Percentiles rank a stretch among this genome's conserved stretches.
phyloP scores from a whole-genome alignment of 2,329 filamentous ascomycete genomes.

The Verticillium tricorpus region DNA sequence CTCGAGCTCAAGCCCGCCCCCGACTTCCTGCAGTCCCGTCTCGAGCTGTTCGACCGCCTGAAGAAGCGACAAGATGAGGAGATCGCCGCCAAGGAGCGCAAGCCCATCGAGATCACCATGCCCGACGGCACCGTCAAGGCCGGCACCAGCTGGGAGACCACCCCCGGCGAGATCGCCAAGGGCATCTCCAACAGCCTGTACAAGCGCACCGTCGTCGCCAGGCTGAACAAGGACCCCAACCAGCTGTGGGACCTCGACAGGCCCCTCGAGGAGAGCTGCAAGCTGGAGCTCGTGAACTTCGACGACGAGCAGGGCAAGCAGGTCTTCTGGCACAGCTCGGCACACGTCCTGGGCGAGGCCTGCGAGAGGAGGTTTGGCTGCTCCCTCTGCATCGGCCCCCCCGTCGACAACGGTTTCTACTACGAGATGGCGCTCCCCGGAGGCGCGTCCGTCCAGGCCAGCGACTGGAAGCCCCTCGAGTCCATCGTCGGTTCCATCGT shows the following conservation, averaged over 20 bases:
- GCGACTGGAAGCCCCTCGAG: constrained; percentile 83
- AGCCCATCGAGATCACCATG: constrained; percentile 70
- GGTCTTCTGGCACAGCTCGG: constrained; percentile 97
- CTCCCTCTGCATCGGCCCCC: constrained; percentile 88
- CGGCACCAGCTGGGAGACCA: constrained; percentile 88
- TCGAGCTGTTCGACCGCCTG: constrained; percentile 82
- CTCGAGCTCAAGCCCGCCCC: constrained; percentile 54
- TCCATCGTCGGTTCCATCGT: constrained; percentile 76
- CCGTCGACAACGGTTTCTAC: constrained; percentile 89
- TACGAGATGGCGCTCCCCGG: constrained; percentile 65
- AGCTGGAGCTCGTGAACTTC: constrained; percentile 80
- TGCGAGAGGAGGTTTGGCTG: constrained; percentile 88
- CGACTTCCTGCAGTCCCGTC: constrained; percentile 76
- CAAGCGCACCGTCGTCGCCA: constrained; percentile 83
- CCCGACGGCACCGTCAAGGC: constrained; percentile 65
- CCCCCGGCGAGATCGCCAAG: constrained; percentile 72
- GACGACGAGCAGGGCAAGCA: constrained; percentile 70
- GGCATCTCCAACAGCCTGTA: constrained; percentile 79
- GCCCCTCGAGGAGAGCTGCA: constrained; percentile 83
- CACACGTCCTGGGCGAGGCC: constrained; percentile 93
- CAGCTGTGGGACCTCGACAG: constrained; percentile 89
- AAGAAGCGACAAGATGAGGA: constrained; percentile 82
- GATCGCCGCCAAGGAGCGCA: constrained; percentile 63
- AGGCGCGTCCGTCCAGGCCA: constrained; percentile 58
- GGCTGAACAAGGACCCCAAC: constrained; percentile 60